Evolutionary conservation across 352 stramenopile genomes (phyloP).

Genomic region (Globisporangium ultimum): DNA sequence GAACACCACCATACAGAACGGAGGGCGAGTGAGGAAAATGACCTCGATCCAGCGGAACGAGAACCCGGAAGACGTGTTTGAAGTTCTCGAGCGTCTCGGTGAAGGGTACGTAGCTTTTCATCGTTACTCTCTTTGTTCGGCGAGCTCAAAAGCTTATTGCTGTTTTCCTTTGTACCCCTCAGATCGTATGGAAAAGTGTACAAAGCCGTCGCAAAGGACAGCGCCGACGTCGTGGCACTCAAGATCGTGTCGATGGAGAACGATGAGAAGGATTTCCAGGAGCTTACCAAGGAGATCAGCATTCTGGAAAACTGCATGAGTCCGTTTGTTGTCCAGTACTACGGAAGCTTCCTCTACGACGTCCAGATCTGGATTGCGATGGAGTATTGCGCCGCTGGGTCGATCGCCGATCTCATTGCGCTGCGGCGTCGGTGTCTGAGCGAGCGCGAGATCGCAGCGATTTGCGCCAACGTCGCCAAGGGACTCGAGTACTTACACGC

Average conservation of each 20-base stretch:
- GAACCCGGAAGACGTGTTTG: constrained; percentile 68
- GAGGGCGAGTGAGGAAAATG: constrained; percentile 21
- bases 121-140: not conserved
- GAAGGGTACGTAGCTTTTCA: constrained; percentile 37
- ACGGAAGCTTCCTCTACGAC: constrained; percentile 74
- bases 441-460: constrained; percentile 67
- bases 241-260: constrained; percentile 85
- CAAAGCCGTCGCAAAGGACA: constrained; percentile 64
- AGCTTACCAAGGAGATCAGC: constrained; percentile 83
- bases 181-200: constrained; percentile 82
- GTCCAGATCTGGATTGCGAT: constrained; percentile 85
- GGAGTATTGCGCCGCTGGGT: constrained; percentile 86
- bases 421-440: constrained; percentile 44
- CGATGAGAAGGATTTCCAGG: constrained; percentile 55
- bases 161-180: not conserved
- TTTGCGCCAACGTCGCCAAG: constrained; percentile 65
- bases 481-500: constrained; percentile 82
- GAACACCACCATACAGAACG: too few species aligned
- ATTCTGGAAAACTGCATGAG: constrained; percentile 81
- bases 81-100: constrained; percentile 75
- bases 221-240: constrained; percentile 65
- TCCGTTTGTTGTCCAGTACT: constrained; percentile 86
- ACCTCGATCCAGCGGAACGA: constrained; percentile 58
- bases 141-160: too few species aligned
- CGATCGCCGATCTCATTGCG: constrained; percentile 74